Evolutionary conservation across 768 basidiomycete species (phyloP).

Genomic region (Xanthoconium purpureum): DNA sequence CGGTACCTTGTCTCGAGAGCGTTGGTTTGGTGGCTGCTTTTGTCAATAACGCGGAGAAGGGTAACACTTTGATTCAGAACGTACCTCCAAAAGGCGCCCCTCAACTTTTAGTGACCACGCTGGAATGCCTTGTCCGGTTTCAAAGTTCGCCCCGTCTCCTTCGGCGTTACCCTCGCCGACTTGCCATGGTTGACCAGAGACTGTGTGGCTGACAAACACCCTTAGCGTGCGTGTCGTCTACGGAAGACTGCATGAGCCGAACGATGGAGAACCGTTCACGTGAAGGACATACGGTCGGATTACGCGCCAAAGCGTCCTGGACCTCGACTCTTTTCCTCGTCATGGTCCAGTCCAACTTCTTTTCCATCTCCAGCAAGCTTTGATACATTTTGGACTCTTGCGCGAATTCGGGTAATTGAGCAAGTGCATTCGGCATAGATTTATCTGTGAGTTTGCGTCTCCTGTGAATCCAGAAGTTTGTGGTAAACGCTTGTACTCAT

Average conservation of each 20-base stretch:
- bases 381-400: slow-evolving; percentile 85
- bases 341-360: slow-evolving; percentile 93
- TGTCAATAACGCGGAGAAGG: not conserved
- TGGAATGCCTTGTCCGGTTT: slow-evolving; percentile 86
- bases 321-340: slow-evolving; percentile 87
- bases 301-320: slow-evolving; percentile 79
- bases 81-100: slow-evolving; percentile 78
- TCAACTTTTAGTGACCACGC: slow-evolving; percentile 88
- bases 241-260: not conserved
- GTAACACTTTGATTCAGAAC: slow-evolving; percentile 16
- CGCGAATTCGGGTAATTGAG: slow-evolving; percentile 71
- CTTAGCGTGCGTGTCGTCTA: slow-evolving; percentile 82
- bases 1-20: slow-evolving; percentile 58
- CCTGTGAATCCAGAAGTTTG: slow-evolving; percentile 34
- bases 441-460: slow-evolving; percentile 80
- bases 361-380: slow-evolving; percentile 82
- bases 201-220: slow-evolving; percentile 84
- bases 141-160: slow-evolving; percentile 50
- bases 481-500: not conserved
- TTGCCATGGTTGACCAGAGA: slow-evolving; percentile 86
- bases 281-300: slow-evolving; percentile 47
- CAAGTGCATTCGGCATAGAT: slow-evolving; percentile 70
- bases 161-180: slow-evolving; percentile 38
- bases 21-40: slow-evolving; percentile 53
- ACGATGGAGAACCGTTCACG: not conserved